Evolutionary conservation across 1,284 basidiomycete genomes (phyloP), one percentile per base, ranked within the genome.

Genomic region (Cryptococcus floricola): DNA sequence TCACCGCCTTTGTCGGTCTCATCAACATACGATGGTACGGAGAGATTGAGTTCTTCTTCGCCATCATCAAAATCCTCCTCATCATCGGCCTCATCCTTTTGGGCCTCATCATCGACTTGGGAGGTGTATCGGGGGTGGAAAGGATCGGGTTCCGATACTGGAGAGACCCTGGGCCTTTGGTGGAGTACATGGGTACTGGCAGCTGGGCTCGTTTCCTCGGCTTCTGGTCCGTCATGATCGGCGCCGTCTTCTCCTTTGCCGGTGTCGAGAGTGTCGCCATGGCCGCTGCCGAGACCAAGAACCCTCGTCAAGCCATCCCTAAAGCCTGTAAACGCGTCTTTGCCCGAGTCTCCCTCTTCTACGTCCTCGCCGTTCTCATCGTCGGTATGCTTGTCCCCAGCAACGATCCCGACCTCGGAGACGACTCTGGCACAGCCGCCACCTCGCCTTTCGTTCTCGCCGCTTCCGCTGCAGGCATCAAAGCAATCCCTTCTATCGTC

Each of bases 31-130:
- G 85, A 8, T 66, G 87, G 67, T 78, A 72, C 55, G 77, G 74
- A 19, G 77, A 78, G 58, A 56, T 58, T 42, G 77, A 78, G 62
- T 78, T 77, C 66, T 71, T 68, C 63, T 73, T 73, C 63, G 82
- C 81, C 8, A 86, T 85, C 8, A 86, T 90, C 74, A 90, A 91
- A 76, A 85, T 91, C 34, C 76, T 89, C 50, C 87, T 87, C 2
- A 87, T 89, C 62, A 80, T 80, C 14, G 74, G 73, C 13, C 63
- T 77, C 38, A 66, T 68, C 50, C 37, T 58, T 10, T 73, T 85
- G 28, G 82, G 84, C 34, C 82, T 87, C 60, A 81, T 88, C 14
- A 79, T 90, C 59, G 87, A 74, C 54, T 60, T 70, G 28, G 79
- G 78, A 18, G 78, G 69, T 28, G 77, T 74, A 45, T 70, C 72